Evolutionary conservation across 1,139 yeast genomes (phyloP).

Genomic region (Yamadazyma dushanensis): DNA sequence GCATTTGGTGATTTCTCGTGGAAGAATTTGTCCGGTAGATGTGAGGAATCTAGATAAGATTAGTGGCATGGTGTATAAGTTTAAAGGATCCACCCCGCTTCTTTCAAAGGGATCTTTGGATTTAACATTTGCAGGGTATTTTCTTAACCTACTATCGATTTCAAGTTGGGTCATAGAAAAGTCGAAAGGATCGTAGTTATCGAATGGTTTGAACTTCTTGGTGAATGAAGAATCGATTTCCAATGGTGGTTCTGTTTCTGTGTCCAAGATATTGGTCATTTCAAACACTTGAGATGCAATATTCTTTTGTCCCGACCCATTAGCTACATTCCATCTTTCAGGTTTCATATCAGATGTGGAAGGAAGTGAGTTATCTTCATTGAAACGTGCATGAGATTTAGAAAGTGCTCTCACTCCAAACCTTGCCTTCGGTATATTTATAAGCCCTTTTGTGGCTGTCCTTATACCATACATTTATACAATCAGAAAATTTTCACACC

Average conservation of each 20-base stretch:
- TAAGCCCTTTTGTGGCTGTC: background rate
- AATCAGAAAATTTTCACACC: background rate
- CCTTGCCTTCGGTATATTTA: background rate
- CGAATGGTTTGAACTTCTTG: slow-evolving; percentile 42
- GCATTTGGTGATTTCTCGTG: slow-evolving; percentile 69
- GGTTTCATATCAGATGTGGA: slow-evolving; percentile 34
- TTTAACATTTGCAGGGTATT: slow-evolving; percentile 17
- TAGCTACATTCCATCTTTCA: slow-evolving; percentile 16
- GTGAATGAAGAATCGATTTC: slow-evolving; percentile 28
- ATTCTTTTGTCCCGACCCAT: background rate
- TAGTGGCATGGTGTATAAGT: slow-evolving; percentile 66
- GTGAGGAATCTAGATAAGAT: slow-evolving; percentile 58
- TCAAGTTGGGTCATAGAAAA: slow-evolving; percentile 57
- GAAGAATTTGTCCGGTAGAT: slow-evolving; percentile 65
- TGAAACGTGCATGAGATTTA: background rate
- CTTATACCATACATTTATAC: background rate
- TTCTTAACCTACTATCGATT: slow-evolving; percentile 32
- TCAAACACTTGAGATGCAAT: slow-evolving; percentile 24
- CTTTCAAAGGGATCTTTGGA: slow-evolving; percentile 46
- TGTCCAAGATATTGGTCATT: slow-evolving; percentile 30
- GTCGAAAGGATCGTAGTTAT: slow-evolving; percentile 73
- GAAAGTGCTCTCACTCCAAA: background rate
- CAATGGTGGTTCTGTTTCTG: slow-evolving; percentile 24
- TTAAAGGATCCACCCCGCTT: slow-evolving; percentile 61
- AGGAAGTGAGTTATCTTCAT: slow-evolving; percentile 7